Evolutionary conservation across 176 grass and related monocot genomes (phyloP).

Genomic region (Aegilops tauschii): DNA sequence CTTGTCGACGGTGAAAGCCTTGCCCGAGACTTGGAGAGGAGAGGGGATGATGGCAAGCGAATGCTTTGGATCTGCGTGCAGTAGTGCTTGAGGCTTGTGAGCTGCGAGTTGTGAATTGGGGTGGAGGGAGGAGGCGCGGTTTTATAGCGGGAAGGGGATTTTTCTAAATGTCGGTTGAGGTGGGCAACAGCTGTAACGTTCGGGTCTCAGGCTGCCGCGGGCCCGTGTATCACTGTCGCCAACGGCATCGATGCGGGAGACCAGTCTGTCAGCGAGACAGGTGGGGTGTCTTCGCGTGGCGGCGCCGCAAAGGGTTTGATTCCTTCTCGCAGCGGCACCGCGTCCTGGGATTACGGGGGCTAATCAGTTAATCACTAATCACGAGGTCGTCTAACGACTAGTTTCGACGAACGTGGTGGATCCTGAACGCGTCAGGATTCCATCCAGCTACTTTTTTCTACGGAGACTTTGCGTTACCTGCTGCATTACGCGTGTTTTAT

Average conservation of each 20-base stretch:
- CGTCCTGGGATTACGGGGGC: not conserved
- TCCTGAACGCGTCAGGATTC: not conserved
- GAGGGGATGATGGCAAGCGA: not conserved
- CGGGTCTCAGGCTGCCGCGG: not conserved
- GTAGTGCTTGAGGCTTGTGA: not conserved
- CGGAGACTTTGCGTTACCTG: not conserved
- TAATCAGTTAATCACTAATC: not conserved
- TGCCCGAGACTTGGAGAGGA: too few relatives aligned
- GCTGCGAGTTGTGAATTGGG: not conserved
- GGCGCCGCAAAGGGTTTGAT: not conserved
- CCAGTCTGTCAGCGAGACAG: not conserved
- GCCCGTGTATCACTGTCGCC: not conserved
- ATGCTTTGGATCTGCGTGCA: not conserved
- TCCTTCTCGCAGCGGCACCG: not conserved
- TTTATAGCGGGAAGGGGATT: conserved; percentile 18
- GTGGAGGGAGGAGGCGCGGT: not conserved
- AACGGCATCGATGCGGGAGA: not conserved
- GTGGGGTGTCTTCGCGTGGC: not conserved
- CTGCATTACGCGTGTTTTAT: not conserved
- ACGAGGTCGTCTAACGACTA: conserved; percentile 10
- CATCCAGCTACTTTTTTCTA: not conserved
- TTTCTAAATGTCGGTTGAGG: not conserved
- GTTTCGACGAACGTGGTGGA: not conserved
- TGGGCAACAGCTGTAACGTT: conserved; percentile 6
- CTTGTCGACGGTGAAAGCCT: not conserved